phyloP scores from a whole-genome alignment of 768 basidiomycete species.

The Suillus bovinus region DNA sequence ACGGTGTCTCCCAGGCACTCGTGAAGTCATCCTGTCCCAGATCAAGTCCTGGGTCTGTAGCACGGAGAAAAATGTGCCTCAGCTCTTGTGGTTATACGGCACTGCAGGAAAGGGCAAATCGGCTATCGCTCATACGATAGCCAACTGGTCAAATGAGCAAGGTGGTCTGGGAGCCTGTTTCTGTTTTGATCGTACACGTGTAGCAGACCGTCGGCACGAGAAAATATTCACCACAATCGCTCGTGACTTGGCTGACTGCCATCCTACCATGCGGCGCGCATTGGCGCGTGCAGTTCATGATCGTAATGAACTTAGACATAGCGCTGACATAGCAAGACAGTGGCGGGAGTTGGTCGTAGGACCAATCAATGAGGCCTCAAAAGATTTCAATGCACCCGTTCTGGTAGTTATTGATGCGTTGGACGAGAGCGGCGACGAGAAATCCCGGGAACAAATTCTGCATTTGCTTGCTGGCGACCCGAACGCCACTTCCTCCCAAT shows the following conservation, averaged over 20 bases:
- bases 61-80: background rate
- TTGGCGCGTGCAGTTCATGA: too few species aligned
- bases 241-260: too few species aligned
- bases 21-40: background rate
- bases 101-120: too few species aligned
- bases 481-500: background rate
- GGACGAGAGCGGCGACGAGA: background rate
- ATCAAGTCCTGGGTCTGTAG: background rate
- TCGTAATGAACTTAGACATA: too few species aligned
- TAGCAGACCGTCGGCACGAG: too few species aligned
- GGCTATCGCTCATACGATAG: too few species aligned
- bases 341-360: too few species aligned
- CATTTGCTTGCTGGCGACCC: background rate
- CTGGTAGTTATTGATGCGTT: background rate
- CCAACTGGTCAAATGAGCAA: too few species aligned
- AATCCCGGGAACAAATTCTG: background rate
- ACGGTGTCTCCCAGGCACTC: background rate
- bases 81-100: background rate
- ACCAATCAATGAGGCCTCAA: background rate
- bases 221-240: too few species aligned
- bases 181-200: too few species aligned
- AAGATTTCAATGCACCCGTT: background rate
- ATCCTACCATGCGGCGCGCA: too few species aligned
- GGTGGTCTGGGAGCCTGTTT: background rate
- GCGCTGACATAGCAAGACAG: too few species aligned